These are phyloP conservation scores for Alliaria petiolata DNA, from an alignment of 345 rosid species.

Conservation along the genomic window DNA sequence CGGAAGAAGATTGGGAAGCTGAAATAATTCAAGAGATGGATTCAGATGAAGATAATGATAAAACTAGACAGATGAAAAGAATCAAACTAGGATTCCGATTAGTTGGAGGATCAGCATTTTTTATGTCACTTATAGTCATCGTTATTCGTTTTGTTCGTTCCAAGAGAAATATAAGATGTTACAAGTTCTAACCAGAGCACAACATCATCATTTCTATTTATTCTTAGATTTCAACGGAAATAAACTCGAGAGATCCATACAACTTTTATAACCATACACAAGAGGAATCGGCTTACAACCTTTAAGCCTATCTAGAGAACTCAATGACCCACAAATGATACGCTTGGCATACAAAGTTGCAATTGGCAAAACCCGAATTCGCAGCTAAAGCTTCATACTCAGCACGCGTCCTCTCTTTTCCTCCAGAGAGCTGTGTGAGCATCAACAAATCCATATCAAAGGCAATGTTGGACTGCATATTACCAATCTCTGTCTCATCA, in stretches of 20 bases:
- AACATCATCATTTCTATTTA: neutral
- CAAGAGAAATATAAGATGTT: constrained; percentile 36
- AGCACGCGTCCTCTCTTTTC: constrained; percentile 33
- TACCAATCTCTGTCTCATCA: neutral
- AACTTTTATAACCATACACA: neutral
- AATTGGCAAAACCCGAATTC: constrained; percentile 24
- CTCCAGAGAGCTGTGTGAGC: constrained; percentile 23
- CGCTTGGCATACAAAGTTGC: constrained; percentile 19
- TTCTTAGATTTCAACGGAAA: neutral
- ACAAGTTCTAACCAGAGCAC: constrained; percentile 19
- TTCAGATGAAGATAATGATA: constrained; percentile 16
- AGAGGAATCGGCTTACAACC: neutral
- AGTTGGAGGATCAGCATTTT: constrained; percentile 57
- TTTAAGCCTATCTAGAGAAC: neutral
- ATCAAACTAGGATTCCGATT: constrained; percentile 7
- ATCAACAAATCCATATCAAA: constrained; percentile 21
- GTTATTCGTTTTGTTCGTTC: constrained; percentile 42
- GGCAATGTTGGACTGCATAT: constrained; percentile 1
- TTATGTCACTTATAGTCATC: constrained; percentile 55
- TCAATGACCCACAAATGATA: constrained; percentile 36
- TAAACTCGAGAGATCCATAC: neutral
- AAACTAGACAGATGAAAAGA: constrained; percentile 24
- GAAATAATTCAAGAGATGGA: constrained; percentile 22
- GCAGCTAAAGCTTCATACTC: constrained; percentile 30
- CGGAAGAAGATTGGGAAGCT: constrained; percentile 33